Conservation (phyloP, 345 rosid genomes). For the Anacardium occidentale region DNA sequence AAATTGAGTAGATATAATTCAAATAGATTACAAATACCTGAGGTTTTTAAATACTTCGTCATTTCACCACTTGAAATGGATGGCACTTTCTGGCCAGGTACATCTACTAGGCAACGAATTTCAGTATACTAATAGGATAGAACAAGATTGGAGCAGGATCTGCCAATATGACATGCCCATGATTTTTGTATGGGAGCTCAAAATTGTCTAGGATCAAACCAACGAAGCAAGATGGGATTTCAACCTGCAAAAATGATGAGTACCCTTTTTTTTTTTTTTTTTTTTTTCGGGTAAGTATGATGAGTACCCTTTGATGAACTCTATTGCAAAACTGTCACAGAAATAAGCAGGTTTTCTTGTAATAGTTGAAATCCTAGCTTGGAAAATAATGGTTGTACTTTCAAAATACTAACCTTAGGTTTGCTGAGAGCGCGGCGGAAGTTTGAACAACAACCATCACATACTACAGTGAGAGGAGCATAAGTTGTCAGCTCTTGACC, state of each 20-base stretch:
- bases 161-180: conserved; percentile 14
- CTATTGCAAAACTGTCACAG: not conserved
- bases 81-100: conserved; percentile 5
- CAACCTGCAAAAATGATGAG: conserved; percentile 1
- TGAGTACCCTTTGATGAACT: not conserved
- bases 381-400: no score
- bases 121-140: conserved; percentile 14
- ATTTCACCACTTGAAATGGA: conserved; percentile 11
- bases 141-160: conserved; percentile 6
- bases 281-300: no score
- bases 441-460: conserved; percentile 10
- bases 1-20: not conserved
- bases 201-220: conserved; percentile 7
- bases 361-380: no score
- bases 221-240: conserved; percentile 9
- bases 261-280: no score
- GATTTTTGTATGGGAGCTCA: conserved; percentile 13
- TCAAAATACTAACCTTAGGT: not conserved
- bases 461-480: conserved; percentile 6
- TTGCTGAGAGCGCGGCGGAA: conserved; percentile 7
- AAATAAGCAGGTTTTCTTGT: no score
- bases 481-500: not conserved
- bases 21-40: not conserved
- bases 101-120: conserved; percentile 9
- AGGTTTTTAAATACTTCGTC: not conserved